Percentiles rank a stretch among this genome's conserved stretches.
Conservation (phyloP, 306 rosid species). For the apple (Malus domestica) region DNA sequence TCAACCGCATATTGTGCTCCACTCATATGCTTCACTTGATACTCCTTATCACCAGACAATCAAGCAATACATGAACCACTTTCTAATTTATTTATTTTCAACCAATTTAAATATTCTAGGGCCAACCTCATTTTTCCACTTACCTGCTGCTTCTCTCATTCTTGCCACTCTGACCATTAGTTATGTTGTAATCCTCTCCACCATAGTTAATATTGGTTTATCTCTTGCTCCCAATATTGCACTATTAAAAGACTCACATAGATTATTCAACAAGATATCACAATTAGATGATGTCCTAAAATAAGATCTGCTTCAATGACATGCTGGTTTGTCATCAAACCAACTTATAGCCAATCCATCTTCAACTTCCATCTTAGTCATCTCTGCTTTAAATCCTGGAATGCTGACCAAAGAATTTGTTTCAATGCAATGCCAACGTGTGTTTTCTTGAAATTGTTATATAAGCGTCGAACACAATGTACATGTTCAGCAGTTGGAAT, state of each 20-base stretch:
- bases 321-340: neutral
- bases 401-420: too few species aligned
- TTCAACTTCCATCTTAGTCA: neutral
- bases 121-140: neutral
- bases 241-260: neutral
- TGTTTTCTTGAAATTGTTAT: too few species aligned
- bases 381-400: too few species aligned
- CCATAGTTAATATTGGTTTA: neutral
- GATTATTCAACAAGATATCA: neutral
- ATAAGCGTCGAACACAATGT: too few species aligned
- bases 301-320: too few species aligned
- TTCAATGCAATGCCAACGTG: too few species aligned
- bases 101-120: neutral
- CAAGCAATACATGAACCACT: neutral
- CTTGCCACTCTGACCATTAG: neutral
- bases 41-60: neutral
- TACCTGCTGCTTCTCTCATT: neutral
- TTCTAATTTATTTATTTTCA: neutral
- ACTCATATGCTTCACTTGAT: neutral
- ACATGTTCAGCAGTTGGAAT: too few species aligned
- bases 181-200: neutral
- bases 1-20: neutral
- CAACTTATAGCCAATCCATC: neutral
- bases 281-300: neutral
- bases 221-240: neutral